Evolutionary conservation across 2,329 filamentous ascomycete species (phyloP).

Genomic region (Hypoxylon sp.): DNA sequence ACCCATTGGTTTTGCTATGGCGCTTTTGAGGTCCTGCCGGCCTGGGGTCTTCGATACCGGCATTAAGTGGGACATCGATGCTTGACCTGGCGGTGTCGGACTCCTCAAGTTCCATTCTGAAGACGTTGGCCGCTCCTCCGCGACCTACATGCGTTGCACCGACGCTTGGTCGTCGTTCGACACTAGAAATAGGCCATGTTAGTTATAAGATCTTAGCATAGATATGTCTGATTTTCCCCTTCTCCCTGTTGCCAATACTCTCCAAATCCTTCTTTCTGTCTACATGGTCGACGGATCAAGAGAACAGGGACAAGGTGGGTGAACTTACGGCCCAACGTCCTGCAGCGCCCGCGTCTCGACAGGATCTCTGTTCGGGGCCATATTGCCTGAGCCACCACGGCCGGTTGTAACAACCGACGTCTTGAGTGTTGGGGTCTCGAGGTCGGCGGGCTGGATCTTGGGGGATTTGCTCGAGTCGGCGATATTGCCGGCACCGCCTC

Average conservation of each 20-base stretch:
- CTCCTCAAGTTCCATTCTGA: constrained; percentile 64
- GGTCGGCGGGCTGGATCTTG: constrained; percentile 71
- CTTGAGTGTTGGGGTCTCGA: constrained; percentile 88
- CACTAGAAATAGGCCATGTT: constrained; percentile 55
- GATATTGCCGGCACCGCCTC: constrained; percentile 85
- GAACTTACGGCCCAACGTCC: constrained; percentile 80
- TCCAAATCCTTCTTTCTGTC: not conserved
- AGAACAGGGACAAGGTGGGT: not conserved
- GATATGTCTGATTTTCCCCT: not conserved
- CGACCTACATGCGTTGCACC: constrained; percentile 77
- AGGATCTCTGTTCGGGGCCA: constrained; percentile 81
- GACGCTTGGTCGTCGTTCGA: constrained; percentile 69
- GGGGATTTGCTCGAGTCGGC: constrained; percentile 65
- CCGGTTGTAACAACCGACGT: constrained; percentile 88
- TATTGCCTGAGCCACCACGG: constrained; percentile 89
- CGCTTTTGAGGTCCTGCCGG: constrained; percentile 37
- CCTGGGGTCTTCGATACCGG: constrained; percentile 35
- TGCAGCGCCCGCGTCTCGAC: constrained; percentile 82
- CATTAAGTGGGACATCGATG: constrained; percentile 57
- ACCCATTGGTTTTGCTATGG: constrained; percentile 46
- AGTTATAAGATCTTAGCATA: constrained; percentile 4
- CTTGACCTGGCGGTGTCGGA: constrained; percentile 71
- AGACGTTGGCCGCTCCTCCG: constrained; percentile 81
- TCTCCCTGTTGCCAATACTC: not conserved
- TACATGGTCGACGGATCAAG: not conserved